These are phyloP conservation scores for Phytopythium chamaehyphon DNA, from an alignment of 352 stramenopile genomes.

Conservation along the genomic window DNA sequence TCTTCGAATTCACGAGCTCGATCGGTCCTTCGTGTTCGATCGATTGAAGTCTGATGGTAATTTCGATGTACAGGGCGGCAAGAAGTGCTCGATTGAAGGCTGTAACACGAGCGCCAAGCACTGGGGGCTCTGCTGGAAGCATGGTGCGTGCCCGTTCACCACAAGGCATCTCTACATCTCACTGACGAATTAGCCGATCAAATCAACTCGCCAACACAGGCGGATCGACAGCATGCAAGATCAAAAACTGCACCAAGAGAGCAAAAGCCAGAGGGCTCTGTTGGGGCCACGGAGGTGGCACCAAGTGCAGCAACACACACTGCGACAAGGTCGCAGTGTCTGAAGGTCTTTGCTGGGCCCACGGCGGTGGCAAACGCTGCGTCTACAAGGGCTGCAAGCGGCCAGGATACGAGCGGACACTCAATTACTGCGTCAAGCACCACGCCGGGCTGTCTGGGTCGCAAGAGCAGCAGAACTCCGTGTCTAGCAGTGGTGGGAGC, in stretches of 20 bases:
- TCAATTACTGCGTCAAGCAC: conserved; percentile 16
- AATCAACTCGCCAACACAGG: neutral
- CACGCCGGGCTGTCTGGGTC: conserved; percentile 1
- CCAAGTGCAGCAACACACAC: conserved; percentile 15
- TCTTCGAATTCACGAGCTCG: too few relatives aligned
- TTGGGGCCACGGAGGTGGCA: conserved; percentile 42
- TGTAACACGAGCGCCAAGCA: conserved; percentile 43
- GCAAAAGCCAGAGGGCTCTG: conserved; percentile 39
- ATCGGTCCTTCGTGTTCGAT: neutral
- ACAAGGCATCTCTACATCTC: neutral
- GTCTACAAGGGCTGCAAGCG: conserved; percentile 24
- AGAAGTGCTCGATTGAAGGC: conserved; percentile 35
- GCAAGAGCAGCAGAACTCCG: neutral
- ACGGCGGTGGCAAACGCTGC: conserved; percentile 45
- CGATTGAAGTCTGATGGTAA: neutral
- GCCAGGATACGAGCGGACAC: conserved; percentile 18
- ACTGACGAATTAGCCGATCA: neutral
- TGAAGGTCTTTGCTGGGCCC: conserved; percentile 44
- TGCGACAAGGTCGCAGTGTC: conserved; percentile 45
- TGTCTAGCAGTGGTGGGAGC: neutral
- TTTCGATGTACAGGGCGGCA: conserved; percentile 32
- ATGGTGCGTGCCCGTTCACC: conserved; percentile 17
- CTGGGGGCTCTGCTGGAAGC: conserved; percentile 42
- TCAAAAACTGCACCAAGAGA: conserved; percentile 13
- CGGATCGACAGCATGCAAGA: conserved; percentile 6